Percentiles rank a stretch among this genome's conserved stretches.
Evolutionary conservation across 1,139 yeast genomes (phyloP).

Genomic region (Blastobotrys raffinosifermentans): DNA sequence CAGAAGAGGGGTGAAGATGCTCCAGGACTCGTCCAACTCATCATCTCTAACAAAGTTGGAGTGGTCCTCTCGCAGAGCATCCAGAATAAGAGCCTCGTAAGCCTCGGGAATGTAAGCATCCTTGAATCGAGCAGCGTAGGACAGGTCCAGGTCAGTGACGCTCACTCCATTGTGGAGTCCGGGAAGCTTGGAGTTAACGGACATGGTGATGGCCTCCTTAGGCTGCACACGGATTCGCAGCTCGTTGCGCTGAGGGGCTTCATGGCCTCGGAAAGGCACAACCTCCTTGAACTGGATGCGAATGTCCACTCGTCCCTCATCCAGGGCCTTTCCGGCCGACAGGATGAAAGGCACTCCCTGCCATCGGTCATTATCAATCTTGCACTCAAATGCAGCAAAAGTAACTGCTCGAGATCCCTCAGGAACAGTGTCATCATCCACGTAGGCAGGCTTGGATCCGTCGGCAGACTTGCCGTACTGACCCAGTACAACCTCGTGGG

Average conservation of each 20-base stretch:
- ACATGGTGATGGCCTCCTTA: constrained; percentile 85
- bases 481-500: constrained; percentile 68
- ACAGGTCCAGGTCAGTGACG: constrained; percentile 83
- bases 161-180: constrained; percentile 72
- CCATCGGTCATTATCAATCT: constrained; percentile 92
- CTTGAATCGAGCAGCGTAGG: constrained; percentile 74
- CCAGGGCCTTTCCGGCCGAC: constrained; percentile 95
- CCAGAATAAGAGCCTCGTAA: constrained; percentile 90
- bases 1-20: constrained; percentile 84
- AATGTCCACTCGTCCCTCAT: constrained; percentile 86
- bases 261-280: constrained; percentile 3
- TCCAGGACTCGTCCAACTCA: constrained; percentile 92
- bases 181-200: constrained; percentile 88
- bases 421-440: constrained; percentile 90
- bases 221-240: constrained; percentile 93
- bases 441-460: constrained; percentile 82
- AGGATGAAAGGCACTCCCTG: constrained; percentile 93
- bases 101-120: constrained; percentile 91
- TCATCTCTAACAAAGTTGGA: constrained; percentile 97
- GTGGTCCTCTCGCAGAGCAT: constrained; percentile 86
- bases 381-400: constrained; percentile 76
- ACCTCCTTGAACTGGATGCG: constrained; percentile 80
- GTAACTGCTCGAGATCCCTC: constrained; percentile 82
- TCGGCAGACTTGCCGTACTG: constrained; percentile 83
- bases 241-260: constrained; percentile 57